Evolutionary conservation across 768 basidiomycete genomes (phyloP), one percentile per base, ranked within the genome.

Genomic region (Hemileccinum impolitum): DNA sequence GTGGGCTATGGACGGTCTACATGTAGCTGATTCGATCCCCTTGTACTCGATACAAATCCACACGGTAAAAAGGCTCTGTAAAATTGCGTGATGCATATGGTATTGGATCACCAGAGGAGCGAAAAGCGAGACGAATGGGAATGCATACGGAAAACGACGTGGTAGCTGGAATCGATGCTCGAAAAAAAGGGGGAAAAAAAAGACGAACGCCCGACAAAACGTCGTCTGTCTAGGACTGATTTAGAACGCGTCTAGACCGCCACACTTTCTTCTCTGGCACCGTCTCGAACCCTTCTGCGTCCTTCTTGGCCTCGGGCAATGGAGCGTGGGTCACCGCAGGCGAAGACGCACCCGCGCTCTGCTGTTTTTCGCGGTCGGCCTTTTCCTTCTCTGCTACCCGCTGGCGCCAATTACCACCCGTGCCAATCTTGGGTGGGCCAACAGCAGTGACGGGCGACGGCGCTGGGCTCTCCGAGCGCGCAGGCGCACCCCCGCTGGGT

Each of bases 261-360:
- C 66, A 68, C 32, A 58, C 56, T n/a, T 43, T 52, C 48, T 58
- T 66, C 30, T 55, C 54, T 2, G 66, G 6, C 6, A 85, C 82
- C 21, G 80, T 74, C 67, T 84, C 81, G 75, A 89, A 89, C 4
- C 88, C 87, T 58, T 90, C 87, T 4, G 80, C 73, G 36, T 86
- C 84, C 58, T 73, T 78, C 55, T 70, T 70, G 6, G 62, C 43
- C 43, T 78, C 77, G 45, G 78, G 74, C 3, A 57, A 39, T 5
- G 76, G 71, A 5, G 55, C 52, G 4, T 47, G 38, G 40, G 36
- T 28, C 38, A 41, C 10, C 4, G 48, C 39, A 25, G 55, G 40
- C 36, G n/a, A n/a, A n/a, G 61, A 51, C 35, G 39, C 36, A 30
- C 72, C 57, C 14, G n/a, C n/a, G n/a, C n/a, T n/a, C n/a, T n/a